Percentiles rank a stretch among this genome's conserved stretches.
Conservation (phyloP, 1,139 yeast species). For the Pichia kudriavzevii region DNA sequence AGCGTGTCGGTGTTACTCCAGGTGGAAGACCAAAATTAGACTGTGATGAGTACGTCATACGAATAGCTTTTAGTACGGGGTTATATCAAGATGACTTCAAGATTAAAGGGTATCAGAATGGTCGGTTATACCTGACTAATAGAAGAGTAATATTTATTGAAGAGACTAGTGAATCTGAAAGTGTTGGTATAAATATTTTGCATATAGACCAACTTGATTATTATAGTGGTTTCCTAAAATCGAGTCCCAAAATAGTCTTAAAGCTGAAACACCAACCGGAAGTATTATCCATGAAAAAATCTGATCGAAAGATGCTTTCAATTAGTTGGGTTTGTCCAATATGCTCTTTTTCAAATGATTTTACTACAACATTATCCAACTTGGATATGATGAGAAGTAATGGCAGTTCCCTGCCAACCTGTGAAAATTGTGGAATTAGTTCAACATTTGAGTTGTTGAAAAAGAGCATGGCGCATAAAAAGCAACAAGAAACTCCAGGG, state of each 20-base stretch:
- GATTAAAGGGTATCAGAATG: slow-evolving; percentile 57
- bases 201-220: slow-evolving; percentile 39
- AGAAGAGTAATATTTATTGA: slow-evolving; percentile 69
- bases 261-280: slow-evolving; percentile 11
- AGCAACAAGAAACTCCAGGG: slow-evolving; percentile 14
- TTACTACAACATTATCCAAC: slow-evolving; percentile 26
- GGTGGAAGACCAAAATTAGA: slow-evolving; percentile 42
- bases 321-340: slow-evolving; percentile 71
- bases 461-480: slow-evolving; percentile 32
- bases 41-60: slow-evolving; percentile 35
- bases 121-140: slow-evolving; percentile 71
- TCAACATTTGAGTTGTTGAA: too few relatives aligned
- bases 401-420: slow-evolving; percentile 37
- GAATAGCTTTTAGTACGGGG: slow-evolving; percentile 53
- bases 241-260: slow-evolving; percentile 65
- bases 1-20: too few relatives aligned
- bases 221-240: slow-evolving; percentile 59
- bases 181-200: slow-evolving; percentile 45
- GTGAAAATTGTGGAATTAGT: slow-evolving; percentile 87
- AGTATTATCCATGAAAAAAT: not conserved
- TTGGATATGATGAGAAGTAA: slow-evolving; percentile 7
- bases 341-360: slow-evolving; percentile 62
- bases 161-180: slow-evolving; percentile 27
- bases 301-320: not conserved
- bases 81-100: slow-evolving; percentile 66